Base-by-base conservation (phyloP, 2,329 filamentous ascomycete species). In the Periconia macrospinosa region DNA sequence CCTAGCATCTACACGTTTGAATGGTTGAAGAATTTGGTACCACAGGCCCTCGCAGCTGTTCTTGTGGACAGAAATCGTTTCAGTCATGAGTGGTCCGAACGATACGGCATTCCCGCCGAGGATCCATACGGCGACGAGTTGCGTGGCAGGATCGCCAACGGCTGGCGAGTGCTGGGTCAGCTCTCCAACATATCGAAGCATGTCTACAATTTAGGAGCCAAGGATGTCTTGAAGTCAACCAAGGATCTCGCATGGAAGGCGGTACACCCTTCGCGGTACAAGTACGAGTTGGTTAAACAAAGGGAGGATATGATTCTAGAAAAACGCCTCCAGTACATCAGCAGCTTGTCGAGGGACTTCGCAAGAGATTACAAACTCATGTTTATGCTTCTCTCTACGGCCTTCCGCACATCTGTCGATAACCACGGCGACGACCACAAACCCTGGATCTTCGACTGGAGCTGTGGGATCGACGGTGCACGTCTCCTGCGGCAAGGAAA, bases 351-450 rank as follows among this genome's bases (percentile, higher is more conserved):
- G 1, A 45, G 50, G 2, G 54, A 63, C 2, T n/a, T 56, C 17
- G 64, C 63, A 2, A 60, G 63, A 41, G 63, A 71, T 48, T 71
- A 70, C 47, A 65, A 63, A 33, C 58, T 70, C 47, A 66, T 68
- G 63, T 67, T 68, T 53, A 65, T 62, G 41, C 59, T 71, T 1
- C 58, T 73, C 6, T 66, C 63, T 0, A 63, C 63, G 9, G 60
- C 59, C 2, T 70, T 70, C 46, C 59, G 63, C 43, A 67, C 66
- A 9, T 63, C 62, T 1, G 50, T 63, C 33, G 60, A 62, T 17
- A 66, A 68, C 46, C 30, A 57, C 20, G 66, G 66, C 44, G 54
- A 61, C 9, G 60, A 63, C 8, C 57, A 65, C 52, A 62, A 61
- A 52, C 58, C 57, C 8, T 66, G 62, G 67, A 55, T 65, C 10